A percentile compares a stretch with the other conserved stretches of the same genome.
Conservation (phyloP, 495 filamentous ascomycete genomes). For the Sphaerosporella brunnea region DNA sequence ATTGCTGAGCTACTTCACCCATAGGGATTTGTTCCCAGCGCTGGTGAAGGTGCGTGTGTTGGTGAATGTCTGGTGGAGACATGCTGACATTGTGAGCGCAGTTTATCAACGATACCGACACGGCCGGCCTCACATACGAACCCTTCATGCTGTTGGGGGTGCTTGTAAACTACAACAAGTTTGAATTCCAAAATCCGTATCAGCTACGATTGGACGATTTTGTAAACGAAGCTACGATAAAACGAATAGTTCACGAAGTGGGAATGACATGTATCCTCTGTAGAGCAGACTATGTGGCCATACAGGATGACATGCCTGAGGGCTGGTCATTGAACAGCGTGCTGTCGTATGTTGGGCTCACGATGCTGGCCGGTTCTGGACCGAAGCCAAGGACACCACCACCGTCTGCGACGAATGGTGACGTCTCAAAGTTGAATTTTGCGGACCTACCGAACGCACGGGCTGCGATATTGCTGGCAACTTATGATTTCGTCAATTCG, state of each 20-base stretch:
- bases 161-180: conserved; percentile 98
- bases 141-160: conserved; percentile 73
- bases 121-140: conserved; percentile 41
- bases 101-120: conserved; percentile 73
- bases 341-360: conserved; percentile 51
- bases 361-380: conserved; percentile 49
- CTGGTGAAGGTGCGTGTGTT: conserved; percentile 61
- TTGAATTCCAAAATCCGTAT: conserved; percentile 96
- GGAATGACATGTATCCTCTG: conserved; percentile 47
- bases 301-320: conserved; percentile 82
- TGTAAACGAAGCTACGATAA: conserved; percentile 76
- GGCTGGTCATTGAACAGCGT: conserved; percentile 72
- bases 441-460: conserved; percentile 51
- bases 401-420: conserved; percentile 41
- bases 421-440: conserved; percentile 66
- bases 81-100: conserved; percentile 25
- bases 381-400: conserved; percentile 37
- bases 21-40: conserved; percentile 82
- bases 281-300: conserved; percentile 62
- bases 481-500: conserved; percentile 83
- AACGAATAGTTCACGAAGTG: conserved; percentile 59
- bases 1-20: conserved; percentile 84
- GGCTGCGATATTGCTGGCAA: conserved; percentile 60
- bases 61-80: not conserved
- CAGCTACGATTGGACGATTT: conserved; percentile 90